Evolutionary conservation across 2,329 filamentous ascomycete species (phyloP).

Genomic region (Apiospora malaysiana): DNA sequence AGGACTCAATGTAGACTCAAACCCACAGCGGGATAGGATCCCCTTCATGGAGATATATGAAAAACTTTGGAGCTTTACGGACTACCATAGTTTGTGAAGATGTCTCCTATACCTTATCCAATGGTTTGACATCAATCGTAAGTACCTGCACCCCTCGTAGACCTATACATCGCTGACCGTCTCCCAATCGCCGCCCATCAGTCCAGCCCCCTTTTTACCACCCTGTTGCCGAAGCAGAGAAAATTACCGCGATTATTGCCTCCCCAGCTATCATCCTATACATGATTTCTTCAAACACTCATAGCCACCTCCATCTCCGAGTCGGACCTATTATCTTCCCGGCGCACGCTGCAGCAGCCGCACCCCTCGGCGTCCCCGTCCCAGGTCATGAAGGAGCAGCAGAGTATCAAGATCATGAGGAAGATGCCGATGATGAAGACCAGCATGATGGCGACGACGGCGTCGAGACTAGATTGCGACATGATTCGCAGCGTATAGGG

Average conservation of each 20-base stretch:
- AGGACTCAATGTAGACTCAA: not conserved
- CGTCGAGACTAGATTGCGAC: not conserved
- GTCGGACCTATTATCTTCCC: constrained; percentile 5
- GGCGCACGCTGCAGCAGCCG: constrained; percentile 12
- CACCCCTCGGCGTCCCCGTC: not conserved
- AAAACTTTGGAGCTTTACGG: accelerated
- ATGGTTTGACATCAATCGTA: too few species aligned
- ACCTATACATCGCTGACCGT: too few species aligned
- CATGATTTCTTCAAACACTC: not conserved
- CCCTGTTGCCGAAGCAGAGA: not conserved
- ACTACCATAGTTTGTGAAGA: too few species aligned
- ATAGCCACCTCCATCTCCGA: constrained; percentile 7
- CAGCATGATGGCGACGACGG: not conserved
- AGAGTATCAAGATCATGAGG: constrained; percentile 4
- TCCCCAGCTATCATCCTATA: too few species aligned
- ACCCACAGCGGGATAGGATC: not conserved
- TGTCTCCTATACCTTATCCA: too few species aligned
- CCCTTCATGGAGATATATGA: too few species aligned
- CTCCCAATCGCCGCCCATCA: not conserved
- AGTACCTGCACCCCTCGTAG: too few species aligned
- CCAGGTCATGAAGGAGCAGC: constrained; percentile 19
- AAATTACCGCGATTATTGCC: too few species aligned
- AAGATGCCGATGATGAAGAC: constrained; percentile 16
- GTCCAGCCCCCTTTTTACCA: not conserved
- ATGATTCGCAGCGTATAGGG: not conserved